Evolutionary conservation across 495 filamentous ascomycete genomes (phyloP).

Genomic region (Achaetomiella virescens): DNA sequence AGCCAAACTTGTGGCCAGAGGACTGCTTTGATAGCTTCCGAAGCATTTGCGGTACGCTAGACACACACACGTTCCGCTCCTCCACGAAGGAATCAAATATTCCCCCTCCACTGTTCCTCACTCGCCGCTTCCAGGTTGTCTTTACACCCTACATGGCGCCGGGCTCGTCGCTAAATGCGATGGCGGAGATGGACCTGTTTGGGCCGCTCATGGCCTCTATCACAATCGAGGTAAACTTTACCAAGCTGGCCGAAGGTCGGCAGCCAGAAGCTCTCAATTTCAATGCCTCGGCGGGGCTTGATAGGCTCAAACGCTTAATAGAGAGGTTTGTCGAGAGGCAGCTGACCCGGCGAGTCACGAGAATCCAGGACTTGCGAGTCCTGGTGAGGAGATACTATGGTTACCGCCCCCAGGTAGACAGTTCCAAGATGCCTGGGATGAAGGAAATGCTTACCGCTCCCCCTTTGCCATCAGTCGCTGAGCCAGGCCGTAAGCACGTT

Average conservation of each 20-base stretch:
- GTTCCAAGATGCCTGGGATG: no score
- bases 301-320: conserved; percentile 6
- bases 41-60: conserved; percentile 10
- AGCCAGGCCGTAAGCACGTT: no score
- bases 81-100: conserved; percentile 23
- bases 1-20: conserved; percentile 10
- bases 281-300: conserved; percentile 6
- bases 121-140: conserved; percentile 26
- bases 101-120: conserved; percentile 21
- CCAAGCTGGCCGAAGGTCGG: conserved; percentile 19
- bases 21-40: conserved; percentile 24
- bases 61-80: conserved; percentile 18
- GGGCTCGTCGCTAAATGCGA: conserved; percentile 13
- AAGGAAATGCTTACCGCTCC: no score
- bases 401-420: conserved; percentile 8
- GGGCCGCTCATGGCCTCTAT: conserved; percentile 24
- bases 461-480: no score
- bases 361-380: conserved; percentile 20
- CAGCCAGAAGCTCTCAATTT: conserved; percentile 6
- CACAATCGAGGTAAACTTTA: conserved; percentile 28
- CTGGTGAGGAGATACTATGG: conserved; percentile 28
- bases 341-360: conserved; percentile 4
- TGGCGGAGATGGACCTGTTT: conserved; percentile 17
- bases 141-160: conserved; percentile 20
- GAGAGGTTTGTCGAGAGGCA: conserved; percentile 17